phyloP scores from a whole-genome alignment of 805 yeast genomes.

The Candida ipomoeae region DNA sequence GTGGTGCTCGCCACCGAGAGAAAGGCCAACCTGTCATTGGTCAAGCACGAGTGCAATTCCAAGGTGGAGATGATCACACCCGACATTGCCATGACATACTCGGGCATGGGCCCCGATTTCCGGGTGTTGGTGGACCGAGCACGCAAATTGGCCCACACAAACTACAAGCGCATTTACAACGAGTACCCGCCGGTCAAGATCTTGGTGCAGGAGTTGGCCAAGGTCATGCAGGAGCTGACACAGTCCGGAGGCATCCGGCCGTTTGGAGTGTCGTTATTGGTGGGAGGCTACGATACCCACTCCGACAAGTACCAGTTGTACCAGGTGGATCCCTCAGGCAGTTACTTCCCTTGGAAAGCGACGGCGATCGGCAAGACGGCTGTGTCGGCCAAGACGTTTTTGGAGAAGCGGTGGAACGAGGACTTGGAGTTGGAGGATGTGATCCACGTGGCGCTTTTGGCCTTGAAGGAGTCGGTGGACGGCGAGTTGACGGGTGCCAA shows the following conservation, averaged over 20 bases:
- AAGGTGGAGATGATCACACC: constrained; percentile 87
- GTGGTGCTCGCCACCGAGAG: constrained; percentile 95
- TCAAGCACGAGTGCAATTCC: constrained; percentile 67
- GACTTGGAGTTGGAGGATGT: constrained; percentile 97
- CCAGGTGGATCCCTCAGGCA: constrained; percentile 97
- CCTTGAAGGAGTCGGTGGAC: constrained; percentile 93
- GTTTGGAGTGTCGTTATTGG: constrained; percentile 90
- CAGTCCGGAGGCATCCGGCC: constrained; percentile 99
- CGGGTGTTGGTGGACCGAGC: constrained; percentile 92
- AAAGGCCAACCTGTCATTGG: constrained; percentile 74
- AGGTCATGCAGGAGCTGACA: constrained; percentile 97
- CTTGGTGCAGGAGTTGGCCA: constrained; percentile 90
- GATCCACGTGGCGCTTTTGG: constrained; percentile 89
- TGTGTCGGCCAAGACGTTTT: constrained; percentile 91
- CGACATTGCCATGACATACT: constrained; percentile 91
- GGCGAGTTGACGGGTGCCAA: constrained; percentile 98
- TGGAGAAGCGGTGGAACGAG: constrained; percentile 98
- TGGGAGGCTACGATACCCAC: constrained; percentile 89
- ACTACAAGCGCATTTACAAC: constrained; percentile 88
- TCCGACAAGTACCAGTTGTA: constrained; percentile 69
- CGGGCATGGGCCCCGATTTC: constrained; percentile 99
- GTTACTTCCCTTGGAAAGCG: constrained; percentile 99
- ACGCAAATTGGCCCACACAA: constrained; percentile 87
- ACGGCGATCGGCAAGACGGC: constrained; percentile 98
- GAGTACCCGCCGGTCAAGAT: constrained; percentile 97